Evolutionary conservation across 306 rosid species (phyloP), one percentile per base, ranked within the genome.

Genomic region (Cicer arietinum): DNA sequence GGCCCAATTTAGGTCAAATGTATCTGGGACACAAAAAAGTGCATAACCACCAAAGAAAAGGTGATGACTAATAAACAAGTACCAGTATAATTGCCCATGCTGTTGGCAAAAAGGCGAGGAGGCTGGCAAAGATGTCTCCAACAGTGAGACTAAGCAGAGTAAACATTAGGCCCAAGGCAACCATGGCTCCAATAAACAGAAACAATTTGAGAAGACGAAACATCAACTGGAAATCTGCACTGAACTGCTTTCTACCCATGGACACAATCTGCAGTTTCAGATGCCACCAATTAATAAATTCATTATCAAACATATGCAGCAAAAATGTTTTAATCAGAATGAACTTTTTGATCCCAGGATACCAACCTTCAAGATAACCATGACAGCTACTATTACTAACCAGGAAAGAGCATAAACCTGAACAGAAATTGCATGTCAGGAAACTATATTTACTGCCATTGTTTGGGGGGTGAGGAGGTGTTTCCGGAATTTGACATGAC

Each of bases 151-250:
- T 81, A 42, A 92, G 90, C 63, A 91, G 83, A 7, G 83, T 57
- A 62, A 92, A 90, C 84, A 94, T 88, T 69, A 94, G 71, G 41
- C 59, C 77, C 57, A 94, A 66, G 67, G 84, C 73, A 35, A 88
- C 88, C 1, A 94, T 41, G 40, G 84, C 82, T 51, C 93, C 99
- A 67, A 89, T 82, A 43, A 94, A 91, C 77, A 94, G 85, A 67
- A 88, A 80, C 76, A 94, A 76, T 84, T 94, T 94, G 68, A 92
- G 88, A 85, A 94, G 94, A 63, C 99, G 92, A 80, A 94, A 94
- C 97, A 94, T 82, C 82, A 94, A 82, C 88, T 94, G 99, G 84
- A 92, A 92, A 81, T 94, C 97, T 68, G 97, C 97, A 30, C 99
- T 92, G 83, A 92, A 94, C 80, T 77, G 84, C 89, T 90, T 89